Evolutionary conservation across 176 grass and related monocot genomes (phyloP).

Genomic region (Oryza coarctata): DNA sequence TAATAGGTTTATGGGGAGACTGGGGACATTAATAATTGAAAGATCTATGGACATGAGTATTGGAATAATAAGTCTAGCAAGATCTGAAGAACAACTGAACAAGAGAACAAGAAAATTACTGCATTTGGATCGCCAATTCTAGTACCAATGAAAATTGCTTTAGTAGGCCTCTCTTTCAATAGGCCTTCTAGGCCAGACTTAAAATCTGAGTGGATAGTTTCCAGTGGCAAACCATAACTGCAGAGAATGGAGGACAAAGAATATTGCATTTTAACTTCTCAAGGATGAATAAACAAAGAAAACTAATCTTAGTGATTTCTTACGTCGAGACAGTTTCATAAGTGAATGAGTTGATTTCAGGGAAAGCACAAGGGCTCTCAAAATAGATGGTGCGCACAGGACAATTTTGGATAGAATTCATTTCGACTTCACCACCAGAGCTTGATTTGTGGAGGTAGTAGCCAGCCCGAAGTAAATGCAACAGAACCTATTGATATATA

Average conservation of each 20-base stretch:
- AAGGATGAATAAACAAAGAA: constrained; percentile 22
- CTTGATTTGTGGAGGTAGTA: constrained; percentile 81
- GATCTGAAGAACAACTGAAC: constrained; percentile 25
- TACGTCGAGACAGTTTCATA: constrained; percentile 81
- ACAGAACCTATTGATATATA: constrained; percentile 62
- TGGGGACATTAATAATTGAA: not conserved
- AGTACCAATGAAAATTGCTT: constrained; percentile 99
- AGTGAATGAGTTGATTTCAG: constrained; percentile 95
- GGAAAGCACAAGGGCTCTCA: constrained; percentile 84
- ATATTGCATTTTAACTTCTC: constrained; percentile 28
- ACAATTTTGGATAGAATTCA: constrained; percentile 60
- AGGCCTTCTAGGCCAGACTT: constrained; percentile 90
- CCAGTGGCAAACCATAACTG: constrained; percentile 90
- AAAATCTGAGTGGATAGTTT: constrained; percentile 89
- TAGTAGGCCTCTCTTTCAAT: constrained; percentile 74
- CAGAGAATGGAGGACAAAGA: constrained; percentile 22
- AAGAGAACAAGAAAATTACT: constrained; percentile 46
- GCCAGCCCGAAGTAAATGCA: constrained; percentile 96
- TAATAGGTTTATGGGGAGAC: not conserved
- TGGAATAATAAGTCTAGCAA: constrained; percentile 16
- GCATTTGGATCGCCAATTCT: constrained; percentile 99
- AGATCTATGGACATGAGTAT: constrained; percentile 8
- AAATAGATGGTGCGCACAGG: constrained; percentile 96
- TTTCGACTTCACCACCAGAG: constrained; percentile 41
- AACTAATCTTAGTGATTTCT: constrained; percentile 36